Evolutionary conservation across 306 rosid species (phyloP).

Genomic region (Trifolium subterraneum): DNA sequence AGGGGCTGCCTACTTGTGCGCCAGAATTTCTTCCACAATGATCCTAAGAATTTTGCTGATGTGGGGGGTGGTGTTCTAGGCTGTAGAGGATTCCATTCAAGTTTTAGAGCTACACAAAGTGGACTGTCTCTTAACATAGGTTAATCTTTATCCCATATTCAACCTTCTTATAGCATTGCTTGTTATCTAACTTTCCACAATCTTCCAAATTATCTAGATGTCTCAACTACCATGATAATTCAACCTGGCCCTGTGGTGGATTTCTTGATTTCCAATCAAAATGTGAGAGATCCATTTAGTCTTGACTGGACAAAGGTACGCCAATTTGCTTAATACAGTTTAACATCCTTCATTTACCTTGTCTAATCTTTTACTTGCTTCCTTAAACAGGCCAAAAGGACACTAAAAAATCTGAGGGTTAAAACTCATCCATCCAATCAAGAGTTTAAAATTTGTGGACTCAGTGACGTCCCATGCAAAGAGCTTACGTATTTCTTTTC

Average conservation of each 20-base stretch:
- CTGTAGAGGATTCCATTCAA: slow-evolving; percentile 92
- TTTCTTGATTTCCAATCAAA: slow-evolving; percentile 82
- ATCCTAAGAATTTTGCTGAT: slow-evolving; percentile 73
- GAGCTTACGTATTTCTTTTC: slow-evolving; percentile 65
- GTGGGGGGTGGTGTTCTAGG: slow-evolving; percentile 97
- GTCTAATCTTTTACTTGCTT: background rate
- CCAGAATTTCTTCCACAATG: slow-evolving; percentile 84
- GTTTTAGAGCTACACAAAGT: slow-evolving; percentile 89
- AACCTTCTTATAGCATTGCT: background rate
- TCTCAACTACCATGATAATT: slow-evolving; percentile 91
- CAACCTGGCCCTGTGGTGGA: slow-evolving; percentile 94
- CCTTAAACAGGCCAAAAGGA: slow-evolving; percentile 76
- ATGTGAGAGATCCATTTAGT: slow-evolving; percentile 75
- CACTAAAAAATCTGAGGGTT: slow-evolving; percentile 84
- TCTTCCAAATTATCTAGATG: slow-evolving; percentile 58
- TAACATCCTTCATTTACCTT: slow-evolving; percentile 1
- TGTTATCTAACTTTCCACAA: slow-evolving; percentile 19
- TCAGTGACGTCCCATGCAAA: slow-evolving; percentile 80
- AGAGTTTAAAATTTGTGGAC: slow-evolving; percentile 80
- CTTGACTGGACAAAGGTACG: slow-evolving; percentile 93
- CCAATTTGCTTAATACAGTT: background rate
- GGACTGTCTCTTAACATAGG: slow-evolving; percentile 93
- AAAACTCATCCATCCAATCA: slow-evolving; percentile 69
- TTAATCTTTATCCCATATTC: slow-evolving; percentile 19
- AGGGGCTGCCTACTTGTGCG: slow-evolving; percentile 96